A percentile compares a stretch with the other conserved stretches of the same genome.
Conservation (phyloP, 805 yeast genomes). For the Wickerhamiella bombiphila region DNA sequence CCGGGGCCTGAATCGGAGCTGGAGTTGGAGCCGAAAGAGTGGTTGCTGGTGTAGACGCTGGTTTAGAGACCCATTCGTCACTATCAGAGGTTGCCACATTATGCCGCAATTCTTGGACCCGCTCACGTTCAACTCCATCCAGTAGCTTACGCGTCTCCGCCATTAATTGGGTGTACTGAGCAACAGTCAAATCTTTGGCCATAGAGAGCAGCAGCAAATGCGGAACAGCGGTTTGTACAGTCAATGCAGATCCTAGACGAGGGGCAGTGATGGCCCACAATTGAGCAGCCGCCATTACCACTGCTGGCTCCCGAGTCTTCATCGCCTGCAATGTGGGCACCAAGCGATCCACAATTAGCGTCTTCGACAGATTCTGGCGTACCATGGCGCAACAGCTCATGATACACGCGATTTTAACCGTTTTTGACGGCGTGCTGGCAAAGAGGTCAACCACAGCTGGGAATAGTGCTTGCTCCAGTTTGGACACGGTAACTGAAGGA, state of each 20-base stretch:
- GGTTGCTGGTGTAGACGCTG: too few relatives aligned
- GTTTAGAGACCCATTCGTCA: too few relatives aligned
- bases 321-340: slow-evolving; percentile 64
- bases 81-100: too few relatives aligned
- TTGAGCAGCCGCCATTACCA: slow-evolving; percentile 36
- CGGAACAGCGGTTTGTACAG: slow-evolving; percentile 43
- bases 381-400: slow-evolving; percentile 10
- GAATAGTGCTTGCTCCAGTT: slow-evolving; percentile 58
- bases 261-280: slow-evolving; percentile 26
- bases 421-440: slow-evolving; percentile 68
- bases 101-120: slow-evolving; percentile 15
- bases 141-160: slow-evolving; percentile 30
- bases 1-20: background rate
- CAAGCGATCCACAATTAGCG: slow-evolving; percentile 58
- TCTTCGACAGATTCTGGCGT: slow-evolving; percentile 38
- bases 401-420: slow-evolving; percentile 43
- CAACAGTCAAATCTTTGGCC: slow-evolving; percentile 29
- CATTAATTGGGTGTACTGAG: slow-evolving; percentile 30
- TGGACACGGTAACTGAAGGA: slow-evolving; percentile 45
- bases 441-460: slow-evolving; percentile 61
- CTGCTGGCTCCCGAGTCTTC: slow-evolving; percentile 61
- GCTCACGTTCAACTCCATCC: slow-evolving; percentile 31
- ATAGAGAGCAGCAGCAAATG: slow-evolving; percentile 36
- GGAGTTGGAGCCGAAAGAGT: background rate
- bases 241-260: slow-evolving; percentile 33